Base-by-base conservation (phyloP, 148 eudicot genomes). In the Pouteria glomerata region DNA sequence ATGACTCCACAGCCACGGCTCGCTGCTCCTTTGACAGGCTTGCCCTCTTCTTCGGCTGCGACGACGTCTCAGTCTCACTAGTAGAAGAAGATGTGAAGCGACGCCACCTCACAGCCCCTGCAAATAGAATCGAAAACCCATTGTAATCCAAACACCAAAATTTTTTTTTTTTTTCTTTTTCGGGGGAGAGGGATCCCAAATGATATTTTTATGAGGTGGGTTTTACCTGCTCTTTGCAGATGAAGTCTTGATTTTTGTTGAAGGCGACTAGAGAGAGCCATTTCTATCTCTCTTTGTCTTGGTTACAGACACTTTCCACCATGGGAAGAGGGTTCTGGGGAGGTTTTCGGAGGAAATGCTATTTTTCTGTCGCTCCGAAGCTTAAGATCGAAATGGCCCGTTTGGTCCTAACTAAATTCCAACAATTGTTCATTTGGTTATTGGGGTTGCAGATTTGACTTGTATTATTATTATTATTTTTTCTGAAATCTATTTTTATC, bases 201-300 rank as follows among this genome's bases (percentile, higher is more conserved):
- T 31, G 11, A 2, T 27, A 19, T 23, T n/a, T 35, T 33, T 63
- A 2, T 21, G 69, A 39, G 24, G 11, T n/a, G 10, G 56, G 37
- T 23, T 26, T 73, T 78, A 79, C 82, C 69, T 16, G 14, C 18
- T 57, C 55, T 69, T 73, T 26, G 63, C 8, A 70, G 35, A 23
- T 13, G 47, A n/a, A 31, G 56, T 50, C 15, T 19, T 33, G 68
- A 57, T 45, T 57, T 74, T n/a, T 30, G 48, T 47, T 35, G 62
- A 35, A 63, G 74, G 29, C 74, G 74, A 45, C 39, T 71, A 70
- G 68, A 63, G 67, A 79, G 74, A 19, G 62, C 74, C 82, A 79
- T 79, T 74, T 45, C 1, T 52, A 8, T 52, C 26, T 29, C 14
- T 27, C 29, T 31, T 35, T 18, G 37, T 48, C 3, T 57, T 27